A percentile compares a stretch with the other conserved stretches of the same genome.
These are phyloP conservation scores for Berkeleyomyces basicola DNA, from an alignment of 2,329 filamentous ascomycete species.

Conservation along the genomic window DNA sequence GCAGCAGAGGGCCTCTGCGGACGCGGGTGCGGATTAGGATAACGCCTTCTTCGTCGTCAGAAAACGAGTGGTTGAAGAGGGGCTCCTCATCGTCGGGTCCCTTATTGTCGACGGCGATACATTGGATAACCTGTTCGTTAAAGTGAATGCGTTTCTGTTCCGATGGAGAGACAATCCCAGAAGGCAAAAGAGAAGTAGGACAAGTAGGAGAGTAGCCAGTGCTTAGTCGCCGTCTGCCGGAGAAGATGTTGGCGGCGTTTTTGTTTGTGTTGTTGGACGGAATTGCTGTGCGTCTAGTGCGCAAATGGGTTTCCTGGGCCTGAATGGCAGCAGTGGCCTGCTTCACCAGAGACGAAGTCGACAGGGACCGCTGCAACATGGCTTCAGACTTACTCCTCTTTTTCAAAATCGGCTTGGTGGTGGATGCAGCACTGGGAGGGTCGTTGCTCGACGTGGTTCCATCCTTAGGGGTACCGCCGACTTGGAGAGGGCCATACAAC, in stretches of 20 bases:
- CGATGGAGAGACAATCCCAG: slow-evolving; percentile 46
- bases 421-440: slow-evolving; percentile 46
- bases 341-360: slow-evolving; percentile 74
- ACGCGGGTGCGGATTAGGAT: slow-evolving; percentile 55
- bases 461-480: slow-evolving; percentile 41
- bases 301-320: slow-evolving; percentile 51
- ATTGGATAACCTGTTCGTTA: slow-evolving; percentile 89
- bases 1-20: slow-evolving; percentile 37
- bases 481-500: slow-evolving; percentile 87
- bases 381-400: slow-evolving; percentile 93
- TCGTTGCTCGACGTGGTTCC: slow-evolving; percentile 24
- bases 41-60: slow-evolving; percentile 53
- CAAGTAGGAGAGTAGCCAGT: slow-evolving; percentile 17
- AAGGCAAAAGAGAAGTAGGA: slow-evolving; percentile 47
- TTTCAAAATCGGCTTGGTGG: slow-evolving; percentile 86
- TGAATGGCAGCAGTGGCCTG: slow-evolving; percentile 76
- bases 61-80: not conserved
- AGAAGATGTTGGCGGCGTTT: slow-evolving; percentile 51
- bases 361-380: slow-evolving; percentile 79
- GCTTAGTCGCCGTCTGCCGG: slow-evolving; percentile 20
- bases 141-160: slow-evolving; percentile 85
- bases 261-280: slow-evolving; percentile 25
- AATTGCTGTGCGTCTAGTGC: slow-evolving; percentile 36
- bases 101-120: slow-evolving; percentile 82
- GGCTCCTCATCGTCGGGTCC: slow-evolving; percentile 48